A percentile compares a stretch with the other conserved stretches of the same genome.
Conservation (phyloP, 2,329 filamentous ascomycete species). For the Xylaria sp. region DNA sequence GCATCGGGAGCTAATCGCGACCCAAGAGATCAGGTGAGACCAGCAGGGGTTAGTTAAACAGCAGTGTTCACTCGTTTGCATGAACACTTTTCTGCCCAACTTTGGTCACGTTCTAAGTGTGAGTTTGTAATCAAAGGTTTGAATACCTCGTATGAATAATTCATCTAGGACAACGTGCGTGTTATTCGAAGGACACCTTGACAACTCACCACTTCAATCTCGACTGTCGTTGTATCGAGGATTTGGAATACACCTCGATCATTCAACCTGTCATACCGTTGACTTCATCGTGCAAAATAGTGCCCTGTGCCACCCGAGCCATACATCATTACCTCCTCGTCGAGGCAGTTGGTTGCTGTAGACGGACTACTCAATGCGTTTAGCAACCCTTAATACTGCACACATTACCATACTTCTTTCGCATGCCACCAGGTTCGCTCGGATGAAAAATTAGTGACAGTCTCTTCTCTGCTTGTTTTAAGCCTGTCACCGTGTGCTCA, state of each 20-base stretch:
- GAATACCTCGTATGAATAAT: neutral
- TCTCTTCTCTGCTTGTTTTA: neutral
- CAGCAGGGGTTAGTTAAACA: conserved; percentile 33
- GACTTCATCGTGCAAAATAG: neutral
- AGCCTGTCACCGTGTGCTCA: neutral
- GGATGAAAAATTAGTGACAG: neutral
- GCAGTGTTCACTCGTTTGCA: neutral
- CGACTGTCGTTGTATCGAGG: neutral
- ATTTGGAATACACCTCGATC: neutral
- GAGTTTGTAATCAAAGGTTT: conserved; percentile 4
- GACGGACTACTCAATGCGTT: neutral
- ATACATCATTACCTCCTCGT: conserved; percentile 4
- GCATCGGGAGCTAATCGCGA: conserved; percentile 33
- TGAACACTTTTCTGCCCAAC: conserved; percentile 9
- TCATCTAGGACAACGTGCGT: neutral
- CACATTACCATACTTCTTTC: neutral
- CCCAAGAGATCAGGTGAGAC: conserved; percentile 38
- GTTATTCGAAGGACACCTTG: conserved; percentile 5
- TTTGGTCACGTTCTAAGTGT: conserved; percentile 1
- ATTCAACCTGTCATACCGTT: conserved; percentile 4
- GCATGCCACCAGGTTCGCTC: neutral
- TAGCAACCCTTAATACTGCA: neutral
- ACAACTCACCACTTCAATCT: conserved; percentile 8
- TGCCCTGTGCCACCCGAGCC: neutral
- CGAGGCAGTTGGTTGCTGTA: neutral